phyloP scores from a whole-genome alignment of 805 yeast genomes.

The Yarrowia hollandica region DNA sequence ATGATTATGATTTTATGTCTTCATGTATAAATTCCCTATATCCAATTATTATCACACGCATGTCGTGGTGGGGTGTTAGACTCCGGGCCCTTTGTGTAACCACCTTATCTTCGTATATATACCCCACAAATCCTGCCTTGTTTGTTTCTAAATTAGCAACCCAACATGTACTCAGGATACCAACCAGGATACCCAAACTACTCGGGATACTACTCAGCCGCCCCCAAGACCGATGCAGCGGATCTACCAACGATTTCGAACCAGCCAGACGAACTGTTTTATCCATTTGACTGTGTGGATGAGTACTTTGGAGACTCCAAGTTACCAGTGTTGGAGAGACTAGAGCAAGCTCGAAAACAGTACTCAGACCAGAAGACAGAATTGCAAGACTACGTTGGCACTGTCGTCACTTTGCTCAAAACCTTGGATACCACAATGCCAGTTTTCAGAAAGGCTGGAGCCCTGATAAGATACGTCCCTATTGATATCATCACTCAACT shows the following conservation, averaged over 20 bases:
- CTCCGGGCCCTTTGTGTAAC: no score
- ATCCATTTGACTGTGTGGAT: not conserved
- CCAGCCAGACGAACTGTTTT: not conserved
- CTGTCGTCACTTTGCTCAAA: not conserved
- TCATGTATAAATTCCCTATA: no score
- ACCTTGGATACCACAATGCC: not conserved
- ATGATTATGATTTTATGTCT: slow-evolving; percentile 8
- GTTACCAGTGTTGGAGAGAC: not conserved
- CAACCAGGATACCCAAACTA: not conserved
- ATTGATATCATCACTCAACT: not conserved
- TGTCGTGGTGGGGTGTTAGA: not conserved
- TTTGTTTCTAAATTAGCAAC: not conserved
- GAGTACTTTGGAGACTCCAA: not conserved
- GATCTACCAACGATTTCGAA: not conserved
- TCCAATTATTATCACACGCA: no score
- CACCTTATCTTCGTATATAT: not conserved
- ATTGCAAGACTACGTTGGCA: not conserved
- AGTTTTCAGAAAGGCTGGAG: not conserved
- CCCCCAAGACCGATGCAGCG: no score
- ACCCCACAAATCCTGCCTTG: not conserved
- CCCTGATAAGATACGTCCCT: not conserved
- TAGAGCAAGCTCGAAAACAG: not conserved
- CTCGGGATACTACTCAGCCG: slow-evolving; percentile 3
- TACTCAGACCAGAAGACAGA: not conserved
- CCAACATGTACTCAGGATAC: slow-evolving; percentile 1